Base-by-base conservation (phyloP, 352 stramenopile genomes). In the Globisporangium heterothallicum region DNA sequence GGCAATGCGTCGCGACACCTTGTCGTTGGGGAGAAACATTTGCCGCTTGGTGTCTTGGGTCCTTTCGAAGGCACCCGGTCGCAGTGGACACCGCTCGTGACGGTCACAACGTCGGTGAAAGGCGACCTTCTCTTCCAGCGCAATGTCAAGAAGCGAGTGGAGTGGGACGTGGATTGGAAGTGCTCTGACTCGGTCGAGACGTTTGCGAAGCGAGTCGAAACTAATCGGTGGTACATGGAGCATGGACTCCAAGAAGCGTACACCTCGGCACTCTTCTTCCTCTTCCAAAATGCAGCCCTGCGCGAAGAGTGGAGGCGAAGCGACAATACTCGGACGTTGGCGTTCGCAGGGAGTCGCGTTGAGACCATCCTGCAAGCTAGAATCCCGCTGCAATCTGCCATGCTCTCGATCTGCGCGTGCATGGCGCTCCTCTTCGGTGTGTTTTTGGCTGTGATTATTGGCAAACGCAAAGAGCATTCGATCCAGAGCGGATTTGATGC, bases 201-300 rank as follows among this genome's bases (percentile, higher is more conserved):
- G 2, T 61, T 75, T 12, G 61, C 61, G 12, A 51, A 51, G 2
- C 66, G 68, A 21, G 44, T 76, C n/a, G 61, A 64, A 24, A 42
- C 59, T 59, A 82, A 83, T 51, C 62, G 56, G 40, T 77, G 61
- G 58, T 66, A 70, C 53, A 81, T 81, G 49, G 58, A 72, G 21
- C 57, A 41, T 21, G 69, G 71, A 1, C 24, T 83, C 16, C 74
- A 85, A 36, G 68, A 75, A 18, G 58, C 64, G 14, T 85, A 83
- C 58, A 80, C 73, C 0, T 56, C 68, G 0, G 71, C 60, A 7
- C 52, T 83, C 18, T 81, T 77, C 53, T 77, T 82, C 53, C 57
- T 83, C 4, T 80, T 85, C 47, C 74, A 85, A 55, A 70, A 81
- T 36, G 71, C 63, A 2, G 70, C 64, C 4, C 35, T 78, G 24